A percentile compares a stretch with the other conserved stretches of the same genome.
Evolutionary conservation across 192 early-diverging fungal species (phyloP).

Genomic region (Pilaira anomala): DNA sequence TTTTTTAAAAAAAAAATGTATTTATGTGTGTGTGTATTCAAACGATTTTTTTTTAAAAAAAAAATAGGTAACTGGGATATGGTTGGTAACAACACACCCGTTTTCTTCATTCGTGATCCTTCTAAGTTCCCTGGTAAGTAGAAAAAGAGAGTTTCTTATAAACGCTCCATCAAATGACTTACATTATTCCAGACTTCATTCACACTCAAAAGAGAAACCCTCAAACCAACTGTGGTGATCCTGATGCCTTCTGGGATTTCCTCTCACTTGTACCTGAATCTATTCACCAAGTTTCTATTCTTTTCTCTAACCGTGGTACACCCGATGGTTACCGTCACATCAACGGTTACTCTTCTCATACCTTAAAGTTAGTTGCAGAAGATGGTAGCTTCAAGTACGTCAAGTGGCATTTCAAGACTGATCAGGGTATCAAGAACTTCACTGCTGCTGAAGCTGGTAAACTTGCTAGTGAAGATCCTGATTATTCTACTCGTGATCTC

Average conservation of each 20-base stretch:
- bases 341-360: conserved; percentile 80
- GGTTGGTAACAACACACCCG: conserved; percentile 84
- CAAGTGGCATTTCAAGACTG: conserved; percentile 85
- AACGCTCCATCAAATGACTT: too few relatives aligned
- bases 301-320: conserved; percentile 82
- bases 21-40: too few relatives aligned
- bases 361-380: conserved; percentile 68
- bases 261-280: conserved; percentile 73
- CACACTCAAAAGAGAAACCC: conserved; percentile 85
- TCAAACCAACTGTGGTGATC: conserved; percentile 65
- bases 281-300: conserved; percentile 74
- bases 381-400: conserved; percentile 68
- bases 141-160: too few relatives aligned
- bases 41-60: too few relatives aligned
- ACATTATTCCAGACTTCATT: conserved; percentile 55
- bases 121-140: conserved; percentile 65
- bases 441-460: conserved; percentile 57
- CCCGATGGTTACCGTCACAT: conserved; percentile 80
- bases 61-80: conserved; percentile 71
- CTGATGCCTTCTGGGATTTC: conserved; percentile 79
- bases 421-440: conserved; percentile 76
- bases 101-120: conserved; percentile 81
- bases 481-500: conserved; percentile 74
- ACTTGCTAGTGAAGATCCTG: conserved; percentile 63
- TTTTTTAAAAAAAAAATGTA: too few relatives aligned